A percentile compares a stretch with the other conserved stretches of the same genome.
Evolutionary conservation across 2,329 filamentous ascomycete genomes (phyloP).

Genomic region (Gliomastix tumulicola): DNA sequence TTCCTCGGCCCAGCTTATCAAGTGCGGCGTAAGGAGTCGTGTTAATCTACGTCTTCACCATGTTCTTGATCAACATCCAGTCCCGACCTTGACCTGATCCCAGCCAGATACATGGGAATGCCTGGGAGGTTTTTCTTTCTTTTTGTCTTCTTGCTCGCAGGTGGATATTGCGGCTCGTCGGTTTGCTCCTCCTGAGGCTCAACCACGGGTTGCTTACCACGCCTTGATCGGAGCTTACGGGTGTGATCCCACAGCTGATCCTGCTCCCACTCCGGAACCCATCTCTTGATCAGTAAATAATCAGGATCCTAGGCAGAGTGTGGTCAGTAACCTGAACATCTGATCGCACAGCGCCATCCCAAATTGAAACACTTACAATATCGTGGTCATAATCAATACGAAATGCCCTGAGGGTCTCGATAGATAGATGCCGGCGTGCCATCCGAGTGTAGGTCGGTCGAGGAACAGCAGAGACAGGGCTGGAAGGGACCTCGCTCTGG

Average conservation of each 20-base stretch:
- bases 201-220: too few relatives aligned
- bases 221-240: constrained; percentile 51
- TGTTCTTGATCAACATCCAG: too few relatives aligned
- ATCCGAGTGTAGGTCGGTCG: constrained; percentile 58
- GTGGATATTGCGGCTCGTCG: constrained; percentile 40
- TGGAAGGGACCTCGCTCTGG: constrained; percentile 26
- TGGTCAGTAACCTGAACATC: constrained; percentile 20
- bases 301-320: constrained; percentile 47
- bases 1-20: too few relatives aligned
- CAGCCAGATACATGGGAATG: constrained; percentile 51
- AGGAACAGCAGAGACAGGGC: constrained; percentile 6
- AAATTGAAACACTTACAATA: constrained; percentile 29
- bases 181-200: constrained; percentile 34
- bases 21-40: too few relatives aligned
- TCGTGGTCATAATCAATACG: constrained; percentile 53
- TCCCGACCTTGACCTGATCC: too few relatives aligned
- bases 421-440: constrained; percentile 52
- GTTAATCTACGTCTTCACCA: too few relatives aligned
- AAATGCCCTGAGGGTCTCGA: constrained; percentile 51
- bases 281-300: constrained; percentile 66
- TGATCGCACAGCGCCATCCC: too few relatives aligned
- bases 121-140: constrained; percentile 49
- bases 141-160: constrained; percentile 50
- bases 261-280: constrained; percentile 65
- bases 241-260: constrained; percentile 69